Base-by-base conservation (phyloP, 768 basidiomycete genomes). In the Amanita polypyramis region DNA sequence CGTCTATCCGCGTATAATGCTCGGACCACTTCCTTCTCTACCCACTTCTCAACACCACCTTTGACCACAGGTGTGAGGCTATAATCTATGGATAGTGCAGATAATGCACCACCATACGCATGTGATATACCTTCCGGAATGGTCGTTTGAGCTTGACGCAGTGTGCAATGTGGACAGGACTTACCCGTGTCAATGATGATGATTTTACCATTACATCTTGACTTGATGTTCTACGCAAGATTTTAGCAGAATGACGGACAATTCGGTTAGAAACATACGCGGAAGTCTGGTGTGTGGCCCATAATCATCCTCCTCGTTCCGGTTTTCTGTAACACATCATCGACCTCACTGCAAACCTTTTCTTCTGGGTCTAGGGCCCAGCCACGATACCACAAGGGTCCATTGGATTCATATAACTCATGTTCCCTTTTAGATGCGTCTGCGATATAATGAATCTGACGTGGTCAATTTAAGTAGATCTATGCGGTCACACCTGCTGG, bases 231-330 rank as follows among this genome's bases (percentile, higher is more conserved):
- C 75, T 89, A 43, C 11, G 2, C n/a, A 30, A 7, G 38, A 20
- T 12, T 8, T 39, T 23, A 40, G 15, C 29, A 20, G 48, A 53
- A 30, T 36, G 50, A 34, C 21, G 9, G 33, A 27, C 25, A 27
- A 3, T 9, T 23, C 4, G 30, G 27, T 12, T 38, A 41, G 51
- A n/a, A 46, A 43, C 27, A 15, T 53, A 80, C 84, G 51, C 72
- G 72, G 55, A 96, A 91, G 61, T 94, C 75, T 1, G 96, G 95
- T 0, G 96, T 98, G 62, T 98, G 96, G 0, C 95, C 95, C 91
- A 96, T 93, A 38, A 99, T 77, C 80, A 94, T 81, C 55, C 91
- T 70, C 50, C 89, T 67, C 21, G 88, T 93, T 1, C 91, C 91
- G 1, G 89, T 83, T 62, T 75, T 78, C 27, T 73, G 60, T 44